Conservation (phyloP, 2,329 filamentous ascomycete species). For the Corinectria fuckeliana region DNA sequence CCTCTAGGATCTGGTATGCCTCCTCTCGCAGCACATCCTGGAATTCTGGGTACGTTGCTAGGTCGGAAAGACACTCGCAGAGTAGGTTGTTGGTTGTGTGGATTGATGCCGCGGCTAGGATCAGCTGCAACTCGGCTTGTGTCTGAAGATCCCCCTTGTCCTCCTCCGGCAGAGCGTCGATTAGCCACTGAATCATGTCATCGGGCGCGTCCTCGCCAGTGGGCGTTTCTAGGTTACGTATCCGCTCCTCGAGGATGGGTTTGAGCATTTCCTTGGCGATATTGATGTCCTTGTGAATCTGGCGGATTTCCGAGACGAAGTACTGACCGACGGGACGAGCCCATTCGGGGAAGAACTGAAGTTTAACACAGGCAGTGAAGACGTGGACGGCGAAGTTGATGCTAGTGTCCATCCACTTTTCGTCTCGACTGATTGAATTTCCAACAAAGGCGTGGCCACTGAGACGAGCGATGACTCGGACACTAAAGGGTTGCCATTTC, state of each 20-base stretch:
- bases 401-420: conserved; percentile 60
- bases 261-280: conserved; percentile 51
- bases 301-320: conserved; percentile 53
- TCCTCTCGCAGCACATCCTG: conserved; percentile 58
- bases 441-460: conserved; percentile 63
- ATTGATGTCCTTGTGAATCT: conserved; percentile 52
- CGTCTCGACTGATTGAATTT: conserved; percentile 54
- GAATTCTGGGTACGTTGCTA: conserved; percentile 54
- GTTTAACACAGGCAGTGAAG: conserved; percentile 54
- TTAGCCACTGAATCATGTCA: conserved; percentile 54
- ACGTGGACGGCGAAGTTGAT: conserved; percentile 58
- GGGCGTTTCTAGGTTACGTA: conserved; percentile 48
- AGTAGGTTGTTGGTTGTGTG: conserved; percentile 54
- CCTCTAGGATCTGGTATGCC: conserved; percentile 49
- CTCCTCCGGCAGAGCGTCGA: conserved; percentile 48
- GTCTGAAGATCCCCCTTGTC: conserved; percentile 47
- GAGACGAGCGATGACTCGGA: conserved; percentile 59
- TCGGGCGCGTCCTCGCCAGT: conserved; percentile 46
- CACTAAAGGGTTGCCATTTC: conserved; percentile 58
- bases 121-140: conserved; percentile 52
- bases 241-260: conserved; percentile 54
- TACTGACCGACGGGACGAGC: conserved; percentile 54
- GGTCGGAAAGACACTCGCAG: conserved; percentile 58
- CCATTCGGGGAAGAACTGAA: conserved; percentile 60
- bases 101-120: conserved; percentile 52